phyloP scores from a whole-genome alignment of 2,329 filamentous ascomycete species.

The Knufia fluminis region DNA sequence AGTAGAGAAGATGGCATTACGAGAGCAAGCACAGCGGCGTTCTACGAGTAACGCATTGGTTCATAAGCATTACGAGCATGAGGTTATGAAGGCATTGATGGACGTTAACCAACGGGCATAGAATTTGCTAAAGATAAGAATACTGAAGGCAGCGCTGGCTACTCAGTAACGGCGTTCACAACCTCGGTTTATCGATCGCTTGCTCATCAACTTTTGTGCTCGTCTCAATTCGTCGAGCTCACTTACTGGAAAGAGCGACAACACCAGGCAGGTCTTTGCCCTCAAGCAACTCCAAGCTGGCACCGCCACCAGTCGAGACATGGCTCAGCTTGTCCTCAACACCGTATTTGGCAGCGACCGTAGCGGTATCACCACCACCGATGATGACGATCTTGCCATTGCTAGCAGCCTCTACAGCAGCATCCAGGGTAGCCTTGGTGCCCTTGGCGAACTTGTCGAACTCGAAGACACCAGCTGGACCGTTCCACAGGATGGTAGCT shows the following conservation, averaged over 20 bases:
- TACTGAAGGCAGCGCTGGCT: conserved; percentile 1
- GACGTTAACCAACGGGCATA: not conserved
- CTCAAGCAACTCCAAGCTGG: conserved; percentile 90
- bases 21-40: conserved; percentile 9
- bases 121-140: conserved; percentile 10
- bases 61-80: conserved; percentile 3
- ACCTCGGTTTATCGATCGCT: conserved; percentile 12
- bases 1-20: conserved; percentile 12
- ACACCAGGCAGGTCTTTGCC: conserved; percentile 97
- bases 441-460: conserved; percentile 87
- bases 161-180: conserved; percentile 8
- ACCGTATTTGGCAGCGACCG: conserved; percentile 92
- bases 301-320: conserved; percentile 93
- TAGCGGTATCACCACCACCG: conserved; percentile 94
- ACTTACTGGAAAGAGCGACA: conserved; percentile 72
- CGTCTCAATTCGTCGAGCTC: conserved; percentile 23
- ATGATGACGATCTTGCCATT: conserved; percentile 95
- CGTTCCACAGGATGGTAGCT: conserved; percentile 98
- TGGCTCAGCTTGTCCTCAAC: conserved; percentile 97
- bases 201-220: conserved; percentile 8
- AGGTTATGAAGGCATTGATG: not conserved
- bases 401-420: conserved; percentile 70
- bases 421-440: conserved; percentile 86
- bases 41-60: conserved; percentile 10
- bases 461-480: conserved; percentile 94